phyloP scores from a whole-genome alignment of 1,139 yeast genomes.

The Suhomyces guaymorum region DNA sequence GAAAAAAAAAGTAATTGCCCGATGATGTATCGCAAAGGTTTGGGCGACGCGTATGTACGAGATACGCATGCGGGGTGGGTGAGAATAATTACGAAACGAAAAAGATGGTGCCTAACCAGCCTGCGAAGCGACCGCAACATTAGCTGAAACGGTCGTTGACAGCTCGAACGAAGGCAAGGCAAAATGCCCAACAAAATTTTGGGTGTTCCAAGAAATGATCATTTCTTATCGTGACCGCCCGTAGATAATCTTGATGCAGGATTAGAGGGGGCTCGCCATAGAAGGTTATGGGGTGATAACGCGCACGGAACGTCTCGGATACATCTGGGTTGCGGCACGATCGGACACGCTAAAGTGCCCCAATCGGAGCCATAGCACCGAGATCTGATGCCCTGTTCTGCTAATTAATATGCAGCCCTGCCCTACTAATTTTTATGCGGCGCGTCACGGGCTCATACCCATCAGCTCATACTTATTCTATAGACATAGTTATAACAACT shows the following conservation, averaged over 20 bases:
- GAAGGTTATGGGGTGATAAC: no score
- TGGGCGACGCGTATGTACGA: background rate
- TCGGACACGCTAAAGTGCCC: background rate
- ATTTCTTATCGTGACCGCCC: no score
- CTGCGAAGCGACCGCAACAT: no score
- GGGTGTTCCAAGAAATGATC: no score
- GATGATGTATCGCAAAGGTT: background rate
- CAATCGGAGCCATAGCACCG: background rate
- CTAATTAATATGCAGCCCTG: no score
- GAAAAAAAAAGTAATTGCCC: background rate
- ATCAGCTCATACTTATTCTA: slow-evolving; percentile 3
- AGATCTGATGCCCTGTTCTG: slow-evolving; percentile 1
- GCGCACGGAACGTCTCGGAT: slow-evolving; percentile 1
- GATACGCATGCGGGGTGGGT: background rate
- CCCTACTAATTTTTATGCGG: background rate
- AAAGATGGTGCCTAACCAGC: no score
- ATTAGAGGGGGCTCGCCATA: no score
- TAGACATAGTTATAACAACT: slow-evolving; percentile 54
- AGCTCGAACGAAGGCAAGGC: no score
- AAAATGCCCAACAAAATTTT: no score
- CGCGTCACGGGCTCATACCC: slow-evolving; percentile 1
- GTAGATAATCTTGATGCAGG: background rate
- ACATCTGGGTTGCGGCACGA: background rate
- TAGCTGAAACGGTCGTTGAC: no score
- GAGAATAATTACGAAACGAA: background rate